These are phyloP conservation scores for Candida buenavistaensis DNA, from an alignment of 1,139 yeast species.

Conservation along the genomic window DNA sequence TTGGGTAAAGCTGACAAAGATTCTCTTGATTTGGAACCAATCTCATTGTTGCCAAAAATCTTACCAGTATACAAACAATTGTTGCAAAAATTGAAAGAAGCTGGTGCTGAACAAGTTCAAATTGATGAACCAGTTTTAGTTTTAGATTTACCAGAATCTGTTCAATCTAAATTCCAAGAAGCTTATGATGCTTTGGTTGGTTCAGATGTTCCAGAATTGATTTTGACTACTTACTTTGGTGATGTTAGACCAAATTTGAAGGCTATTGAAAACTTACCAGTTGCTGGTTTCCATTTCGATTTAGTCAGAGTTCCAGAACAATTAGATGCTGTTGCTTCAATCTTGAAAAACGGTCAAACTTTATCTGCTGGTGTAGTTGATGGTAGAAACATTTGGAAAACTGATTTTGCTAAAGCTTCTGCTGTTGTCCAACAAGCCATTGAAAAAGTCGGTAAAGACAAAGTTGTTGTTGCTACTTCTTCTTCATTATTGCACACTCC, in stretches of 20 bases:
- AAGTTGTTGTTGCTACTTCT: slow-evolving; percentile 91
- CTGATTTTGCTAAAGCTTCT: slow-evolving; percentile 86
- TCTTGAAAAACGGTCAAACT: slow-evolving; percentile 63
- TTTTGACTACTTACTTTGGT: slow-evolving; percentile 93
- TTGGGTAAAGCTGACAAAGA: slow-evolving; percentile 99
- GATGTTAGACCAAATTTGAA: slow-evolving; percentile 95
- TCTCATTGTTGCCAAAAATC: slow-evolving; percentile 81
- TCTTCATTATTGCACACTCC: slow-evolving; percentile 98
- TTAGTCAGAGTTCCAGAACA: slow-evolving; percentile 96
- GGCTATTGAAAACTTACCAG: slow-evolving; percentile 88
- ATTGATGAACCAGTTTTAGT: slow-evolving; percentile 97
- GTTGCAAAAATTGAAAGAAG: slow-evolving; percentile 81
- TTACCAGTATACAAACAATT: slow-evolving; percentile 91
- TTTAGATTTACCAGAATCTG: slow-evolving; percentile 83
- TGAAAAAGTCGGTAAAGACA: slow-evolving; percentile 81
- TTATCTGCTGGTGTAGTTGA: slow-evolving; percentile 96
- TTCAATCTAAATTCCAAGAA: slow-evolving; percentile 81
- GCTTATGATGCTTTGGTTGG: slow-evolving; percentile 75
- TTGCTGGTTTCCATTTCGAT: slow-evolving; percentile 95
- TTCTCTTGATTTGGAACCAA: slow-evolving; percentile 92
- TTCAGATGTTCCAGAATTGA: slow-evolving; percentile 72
- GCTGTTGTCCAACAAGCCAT: slow-evolving; percentile 79
- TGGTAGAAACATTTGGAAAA: slow-evolving; percentile 99
- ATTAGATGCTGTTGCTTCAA: slow-evolving; percentile 75
- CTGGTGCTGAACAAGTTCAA: slow-evolving; percentile 95